Evolutionary conservation across 805 yeast genomes (phyloP).

Genomic region (Saturnispora sanitii): DNA sequence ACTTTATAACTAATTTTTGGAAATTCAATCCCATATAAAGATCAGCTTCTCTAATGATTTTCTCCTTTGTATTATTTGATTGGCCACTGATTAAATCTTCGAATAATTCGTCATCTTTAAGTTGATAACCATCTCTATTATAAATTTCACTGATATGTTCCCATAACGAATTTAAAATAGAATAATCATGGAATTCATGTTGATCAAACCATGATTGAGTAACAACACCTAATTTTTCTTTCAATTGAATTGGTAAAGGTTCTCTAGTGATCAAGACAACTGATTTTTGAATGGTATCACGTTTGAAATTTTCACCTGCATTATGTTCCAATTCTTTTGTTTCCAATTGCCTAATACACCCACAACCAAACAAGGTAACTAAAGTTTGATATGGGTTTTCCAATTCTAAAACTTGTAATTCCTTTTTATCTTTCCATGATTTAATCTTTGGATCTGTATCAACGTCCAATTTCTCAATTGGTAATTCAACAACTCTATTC

Average conservation of each 20-base stretch:
- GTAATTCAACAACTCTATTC: constrained; percentile 36
- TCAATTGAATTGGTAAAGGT: constrained; percentile 82
- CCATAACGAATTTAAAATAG: constrained; percentile 57
- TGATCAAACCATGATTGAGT: constrained; percentile 83
- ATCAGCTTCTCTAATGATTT: constrained; percentile 42
- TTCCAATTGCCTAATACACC: constrained; percentile 80
- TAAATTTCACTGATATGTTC: constrained; percentile 49
- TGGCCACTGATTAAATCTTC: constrained; percentile 11
- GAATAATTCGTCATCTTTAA: constrained; percentile 25
- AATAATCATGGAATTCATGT: constrained; percentile 60
- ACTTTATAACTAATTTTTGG: constrained; percentile 49
- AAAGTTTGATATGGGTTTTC: constrained; percentile 23
- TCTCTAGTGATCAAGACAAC: constrained; percentile 71
- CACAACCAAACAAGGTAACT: constrained; percentile 84
- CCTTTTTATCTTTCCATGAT: constrained; percentile 2
- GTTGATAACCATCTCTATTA: constrained; percentile 20
- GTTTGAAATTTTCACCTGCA: constrained; percentile 19
- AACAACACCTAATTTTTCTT: constrained; percentile 82
- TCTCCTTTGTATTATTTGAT: constrained; percentile 3
- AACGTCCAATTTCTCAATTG: constrained; percentile 19
- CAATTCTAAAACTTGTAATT: constrained; percentile 15
- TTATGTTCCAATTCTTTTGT: constrained; percentile 41
- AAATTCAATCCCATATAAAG: constrained; percentile 67
- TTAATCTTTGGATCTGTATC: constrained; percentile 1
- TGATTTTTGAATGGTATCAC: constrained; percentile 87